phyloP scores from a whole-genome alignment of 148 eudicot genomes.

The Rhododendron griersonianum region DNA sequence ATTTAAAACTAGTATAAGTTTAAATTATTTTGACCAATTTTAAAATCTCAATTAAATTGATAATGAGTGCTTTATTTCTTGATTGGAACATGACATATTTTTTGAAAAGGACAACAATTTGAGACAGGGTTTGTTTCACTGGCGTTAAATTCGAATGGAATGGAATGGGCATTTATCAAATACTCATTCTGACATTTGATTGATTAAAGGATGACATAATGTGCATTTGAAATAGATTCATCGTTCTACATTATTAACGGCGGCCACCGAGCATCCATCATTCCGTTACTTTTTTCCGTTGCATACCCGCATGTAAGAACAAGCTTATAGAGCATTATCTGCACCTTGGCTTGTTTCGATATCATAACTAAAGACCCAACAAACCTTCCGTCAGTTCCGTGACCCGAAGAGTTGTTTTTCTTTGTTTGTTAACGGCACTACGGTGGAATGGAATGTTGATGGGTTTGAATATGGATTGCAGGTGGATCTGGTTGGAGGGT shows the following conservation, averaged over 20 bases:
- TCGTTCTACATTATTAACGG: not conserved
- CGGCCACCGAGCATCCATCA: not conserved
- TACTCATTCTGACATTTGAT: not conserved
- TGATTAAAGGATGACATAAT: not conserved
- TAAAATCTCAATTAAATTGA: no score
- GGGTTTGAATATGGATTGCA: slow-evolving; percentile 15
- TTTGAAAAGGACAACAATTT: not conserved
- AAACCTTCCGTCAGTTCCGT: not conserved
- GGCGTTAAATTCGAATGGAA: no score
- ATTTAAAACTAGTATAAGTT: no score
- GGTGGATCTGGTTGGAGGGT: slow-evolving; percentile 99
- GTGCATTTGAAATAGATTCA: not conserved
- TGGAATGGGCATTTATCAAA: no score
- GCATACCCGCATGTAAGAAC: not conserved
- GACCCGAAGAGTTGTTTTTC: not conserved
- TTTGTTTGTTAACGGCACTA: not conserved
- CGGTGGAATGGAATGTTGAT: not conserved
- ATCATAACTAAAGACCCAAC: not conserved
- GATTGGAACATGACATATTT: not conserved
- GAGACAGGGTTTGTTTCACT: not conserved
- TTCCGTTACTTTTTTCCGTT: not conserved
- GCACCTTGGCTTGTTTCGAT: not conserved
- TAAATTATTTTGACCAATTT: no score
- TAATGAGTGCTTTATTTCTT: not conserved
- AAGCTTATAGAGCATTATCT: not conserved